These are phyloP conservation scores for Prototheca cutis DNA, from an alignment of 163 green algal genomes.

Conservation along the genomic window DNA sequence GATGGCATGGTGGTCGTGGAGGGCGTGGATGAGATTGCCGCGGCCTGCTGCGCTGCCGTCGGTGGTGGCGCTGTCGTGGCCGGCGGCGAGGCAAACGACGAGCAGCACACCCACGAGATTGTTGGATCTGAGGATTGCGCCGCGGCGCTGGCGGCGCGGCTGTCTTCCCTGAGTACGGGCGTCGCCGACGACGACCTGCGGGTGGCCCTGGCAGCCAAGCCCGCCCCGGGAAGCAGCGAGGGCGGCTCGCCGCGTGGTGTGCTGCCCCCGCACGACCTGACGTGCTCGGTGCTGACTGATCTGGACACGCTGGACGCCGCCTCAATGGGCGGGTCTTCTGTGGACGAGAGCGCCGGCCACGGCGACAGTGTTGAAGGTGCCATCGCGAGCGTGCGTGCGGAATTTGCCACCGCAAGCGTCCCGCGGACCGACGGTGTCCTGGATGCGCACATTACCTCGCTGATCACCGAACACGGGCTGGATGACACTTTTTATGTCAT, in stretches of 20 bases:
- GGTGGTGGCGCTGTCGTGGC: too few species aligned
- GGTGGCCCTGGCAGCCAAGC: background rate
- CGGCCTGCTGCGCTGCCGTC: too few species aligned
- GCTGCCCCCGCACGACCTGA: background rate
- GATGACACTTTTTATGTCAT: conserved; percentile 88
- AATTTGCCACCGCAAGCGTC: conserved; percentile 1
- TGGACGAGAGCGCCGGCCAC: background rate
- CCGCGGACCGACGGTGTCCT: conserved; percentile 8
- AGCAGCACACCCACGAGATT: too few species aligned
- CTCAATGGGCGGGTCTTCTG: background rate
- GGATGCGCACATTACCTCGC: conserved; percentile 17
- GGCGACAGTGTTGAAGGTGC: background rate
- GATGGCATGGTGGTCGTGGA: background rate
- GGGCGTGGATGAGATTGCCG: background rate
- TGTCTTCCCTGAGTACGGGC: too few species aligned
- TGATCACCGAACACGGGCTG: conserved; percentile 38
- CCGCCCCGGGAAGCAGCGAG: background rate
- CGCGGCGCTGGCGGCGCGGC: too few species aligned
- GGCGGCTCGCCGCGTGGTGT: background rate
- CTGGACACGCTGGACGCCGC: conserved; percentile 9
- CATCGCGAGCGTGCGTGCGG: conserved; percentile 7
- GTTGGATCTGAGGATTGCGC: too few species aligned
- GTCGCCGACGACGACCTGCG: background rate
- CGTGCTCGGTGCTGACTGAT: conserved; percentile 2
- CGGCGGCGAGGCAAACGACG: too few species aligned